Percentiles rank a stretch among this genome's conserved stretches.
phyloP scores from a whole-genome alignment of 129 eudicot species.

The Escallonia herrerae region DNA sequence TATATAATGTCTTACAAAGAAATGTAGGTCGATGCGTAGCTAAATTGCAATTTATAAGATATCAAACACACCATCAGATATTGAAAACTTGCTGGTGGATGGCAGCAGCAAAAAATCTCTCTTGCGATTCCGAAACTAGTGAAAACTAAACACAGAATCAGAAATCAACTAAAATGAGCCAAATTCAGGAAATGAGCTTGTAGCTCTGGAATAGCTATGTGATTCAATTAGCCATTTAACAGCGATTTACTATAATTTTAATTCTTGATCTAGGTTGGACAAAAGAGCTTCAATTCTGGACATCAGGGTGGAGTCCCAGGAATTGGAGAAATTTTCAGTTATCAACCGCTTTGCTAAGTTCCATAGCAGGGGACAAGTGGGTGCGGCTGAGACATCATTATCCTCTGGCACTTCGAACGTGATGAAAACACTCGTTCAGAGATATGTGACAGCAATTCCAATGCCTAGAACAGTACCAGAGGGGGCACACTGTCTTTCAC shows the following conservation, averaged over 20 bases:
- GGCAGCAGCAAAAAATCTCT: no score
- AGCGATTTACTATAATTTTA: no score
- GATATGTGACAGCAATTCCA: constrained; percentile 47
- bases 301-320: constrained; percentile 42
- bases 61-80: no score
- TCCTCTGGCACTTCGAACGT: constrained; percentile 28
- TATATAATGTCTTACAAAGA: not conserved
- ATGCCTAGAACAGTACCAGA: constrained; percentile 56
- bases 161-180: no score
- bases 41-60: no score
- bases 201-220: no score
- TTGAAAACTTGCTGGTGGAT: no score
- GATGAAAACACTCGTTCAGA: constrained; percentile 27
- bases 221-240: no score
- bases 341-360: constrained; percentile 69
- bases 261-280: constrained; percentile 50
- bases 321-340: constrained; percentile 53
- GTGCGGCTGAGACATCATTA: constrained; percentile 24
- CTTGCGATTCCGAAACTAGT: no score
- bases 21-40: not conserved
- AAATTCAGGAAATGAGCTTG: no score
- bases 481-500: constrained; percentile 46
- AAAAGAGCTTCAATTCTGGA: constrained; percentile 39
- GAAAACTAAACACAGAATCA: no score
- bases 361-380: constrained; percentile 33